A percentile compares a stretch with the other conserved stretches of the same genome.
Evolutionary conservation across 768 basidiomycete genomes (phyloP).

Genomic region (Lentinula aciculospora): DNA sequence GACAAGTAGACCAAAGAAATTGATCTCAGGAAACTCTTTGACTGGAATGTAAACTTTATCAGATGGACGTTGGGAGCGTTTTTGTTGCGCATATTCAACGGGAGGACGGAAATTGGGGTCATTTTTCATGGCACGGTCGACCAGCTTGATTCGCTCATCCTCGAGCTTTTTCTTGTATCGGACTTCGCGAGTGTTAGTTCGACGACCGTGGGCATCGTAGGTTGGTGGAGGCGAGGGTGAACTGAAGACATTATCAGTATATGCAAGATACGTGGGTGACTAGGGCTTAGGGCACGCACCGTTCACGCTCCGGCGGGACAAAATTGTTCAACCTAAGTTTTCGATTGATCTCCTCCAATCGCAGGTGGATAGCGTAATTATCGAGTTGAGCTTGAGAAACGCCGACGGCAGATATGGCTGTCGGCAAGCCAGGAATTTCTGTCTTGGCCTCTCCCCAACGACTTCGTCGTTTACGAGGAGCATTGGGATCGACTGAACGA

Average conservation of each 20-base stretch:
- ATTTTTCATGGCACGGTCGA: conserved; percentile 94
- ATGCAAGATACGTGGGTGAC: conserved; percentile 19
- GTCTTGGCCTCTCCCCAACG: conserved; percentile 96
- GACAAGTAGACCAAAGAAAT: conserved; percentile 97
- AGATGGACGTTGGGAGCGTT: conserved; percentile 87
- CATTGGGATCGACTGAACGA: conserved; percentile 71
- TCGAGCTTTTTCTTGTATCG: conserved; percentile 95
- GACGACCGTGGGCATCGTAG: conserved; percentile 94
- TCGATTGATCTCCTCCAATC: conserved; percentile 95
- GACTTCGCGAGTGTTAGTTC: conserved; percentile 98
- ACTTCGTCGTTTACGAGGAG: conserved; percentile 90
- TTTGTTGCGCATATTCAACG: conserved; percentile 92
- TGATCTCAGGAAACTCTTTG: conserved; percentile 99
- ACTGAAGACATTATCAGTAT: conserved; percentile 29
- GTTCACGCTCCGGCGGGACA: conserved; percentile 91
- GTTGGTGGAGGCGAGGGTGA: conserved; percentile 97
- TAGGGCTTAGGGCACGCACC: conserved; percentile 38
- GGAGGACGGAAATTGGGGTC: conserved; percentile 98
- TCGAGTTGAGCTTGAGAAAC: conserved; percentile 95
- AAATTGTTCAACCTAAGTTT: conserved; percentile 93
- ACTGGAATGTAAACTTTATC: conserved; percentile 99
- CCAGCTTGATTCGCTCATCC: conserved; percentile 86
- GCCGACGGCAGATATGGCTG: conserved; percentile 88
- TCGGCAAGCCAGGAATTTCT: conserved; percentile 89
- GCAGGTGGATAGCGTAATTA: conserved; percentile 93